Evolutionary conservation across 1,139 yeast species (phyloP), one percentile per base, ranked within the genome.

Genomic region (Chernovozyma aurita): DNA sequence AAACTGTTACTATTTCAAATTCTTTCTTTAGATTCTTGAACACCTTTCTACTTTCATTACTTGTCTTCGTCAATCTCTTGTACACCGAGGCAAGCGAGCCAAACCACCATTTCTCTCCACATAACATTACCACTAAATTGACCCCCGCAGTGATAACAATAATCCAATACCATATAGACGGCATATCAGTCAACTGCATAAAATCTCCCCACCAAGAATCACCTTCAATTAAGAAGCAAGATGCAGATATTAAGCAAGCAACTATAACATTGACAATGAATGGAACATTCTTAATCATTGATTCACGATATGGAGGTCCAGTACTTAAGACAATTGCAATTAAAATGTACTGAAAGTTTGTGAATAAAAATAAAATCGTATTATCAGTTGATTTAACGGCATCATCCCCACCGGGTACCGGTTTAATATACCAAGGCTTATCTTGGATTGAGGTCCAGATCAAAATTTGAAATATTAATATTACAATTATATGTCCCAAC

Each of bases 251-350:
- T 1, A 65, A 32, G 1, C 73, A 45, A 0, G 94, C 73, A 0
- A 63, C 45, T 0, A 66, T 47, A 35, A 86, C 68, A 34, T 90
- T 86, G 2, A 68, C 35, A 38, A 92, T 65, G 52, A 87, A 90
- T 7, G 95, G 95, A 8, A 48, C 37, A 55, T 92, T 92, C 44
- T 77, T 70, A 27, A 63, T 57, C 50, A 85, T 75, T 1, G 94
- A 81, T 52, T 85, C 83, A 41, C 98, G 73, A 57, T 87, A 94
- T n/a, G 99, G 99, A 11, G 95, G 94, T 0, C 99, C 98, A 21
- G 79, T 85, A 22, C 95, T 85, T 42, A 92, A 65, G 16, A 88
- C 78, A 24, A 87, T 65, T 0, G 97, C 96, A 39, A 82, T 75
- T 40, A 87, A 64, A 36, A 94, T 84, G 57, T 92, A 94, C 63